Percentiles rank a stretch among this genome's conserved stretches.
Evolutionary conservation across 345 rosid genomes (phyloP).

Genomic region (Aegle marmelos): DNA sequence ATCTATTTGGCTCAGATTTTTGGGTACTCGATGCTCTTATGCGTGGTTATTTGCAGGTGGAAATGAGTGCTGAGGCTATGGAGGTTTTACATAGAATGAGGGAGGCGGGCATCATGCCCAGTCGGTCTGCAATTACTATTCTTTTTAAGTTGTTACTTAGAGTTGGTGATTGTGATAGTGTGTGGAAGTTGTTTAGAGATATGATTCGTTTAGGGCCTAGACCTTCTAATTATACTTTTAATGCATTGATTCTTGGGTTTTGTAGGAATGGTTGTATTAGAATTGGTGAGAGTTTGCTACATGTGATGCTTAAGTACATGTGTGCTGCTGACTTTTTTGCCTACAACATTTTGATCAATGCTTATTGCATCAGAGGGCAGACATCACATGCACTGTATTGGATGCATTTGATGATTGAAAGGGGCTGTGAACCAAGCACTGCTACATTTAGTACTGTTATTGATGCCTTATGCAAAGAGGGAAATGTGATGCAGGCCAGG

Average conservation of each 20-base stretch:
- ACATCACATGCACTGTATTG: constrained; percentile 38
- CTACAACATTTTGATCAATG: constrained; percentile 59
- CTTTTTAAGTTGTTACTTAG: constrained; percentile 56
- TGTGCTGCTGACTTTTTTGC: constrained; percentile 56
- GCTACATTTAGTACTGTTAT: constrained; percentile 50
- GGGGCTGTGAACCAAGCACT: constrained; percentile 48
- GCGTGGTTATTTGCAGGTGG: constrained; percentile 53
- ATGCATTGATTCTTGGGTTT: constrained; percentile 56
- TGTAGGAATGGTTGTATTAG: constrained; percentile 44
- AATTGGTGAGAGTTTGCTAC: constrained; percentile 52
- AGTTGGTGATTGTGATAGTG: constrained; percentile 54
- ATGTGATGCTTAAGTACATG: constrained; percentile 52
- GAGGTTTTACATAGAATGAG: constrained; percentile 49
- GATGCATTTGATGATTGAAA: constrained; percentile 53
- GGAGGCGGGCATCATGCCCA: constrained; percentile 45
- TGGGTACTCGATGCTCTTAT: constrained; percentile 59
- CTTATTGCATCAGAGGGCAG: constrained; percentile 44
- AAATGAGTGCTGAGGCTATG: constrained; percentile 42
- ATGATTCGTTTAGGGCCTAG: constrained; percentile 54
- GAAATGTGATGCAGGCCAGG: constrained; percentile 55
- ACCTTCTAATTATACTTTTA: constrained; percentile 46
- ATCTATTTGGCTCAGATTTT: constrained; percentile 55
- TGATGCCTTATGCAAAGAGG: constrained; percentile 54
- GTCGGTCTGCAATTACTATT: constrained; percentile 49
- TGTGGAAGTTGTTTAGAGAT: constrained; percentile 65